Conservation (phyloP, 345 rosid genomes). For the Erysimum cheiranthoides region DNA sequence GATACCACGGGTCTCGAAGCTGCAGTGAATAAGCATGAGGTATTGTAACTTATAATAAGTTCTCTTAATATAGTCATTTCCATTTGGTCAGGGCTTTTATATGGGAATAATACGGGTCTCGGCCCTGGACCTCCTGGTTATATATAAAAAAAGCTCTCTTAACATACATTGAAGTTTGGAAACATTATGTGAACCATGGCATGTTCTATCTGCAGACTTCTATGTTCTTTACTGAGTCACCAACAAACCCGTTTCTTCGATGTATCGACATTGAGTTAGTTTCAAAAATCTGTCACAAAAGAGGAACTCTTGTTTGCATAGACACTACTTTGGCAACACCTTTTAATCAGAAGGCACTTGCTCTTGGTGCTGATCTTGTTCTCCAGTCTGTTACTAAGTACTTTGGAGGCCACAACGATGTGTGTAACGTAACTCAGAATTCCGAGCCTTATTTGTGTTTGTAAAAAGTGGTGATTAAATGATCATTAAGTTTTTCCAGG, state of each 20-base stretch:
- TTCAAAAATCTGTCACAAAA: constrained; percentile 76
- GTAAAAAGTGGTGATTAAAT: not conserved
- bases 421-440: constrained; percentile 50
- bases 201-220: constrained; percentile 57
- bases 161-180: not conserved
- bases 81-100: no score
- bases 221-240: constrained; percentile 89
- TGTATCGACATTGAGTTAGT: constrained; percentile 85
- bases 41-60: constrained; percentile 32
- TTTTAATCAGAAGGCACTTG: constrained; percentile 84
- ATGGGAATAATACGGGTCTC: no score
- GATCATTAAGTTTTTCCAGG: not conserved
- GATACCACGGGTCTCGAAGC: constrained; percentile 66
- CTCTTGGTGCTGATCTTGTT: constrained; percentile 91
- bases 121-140: no score
- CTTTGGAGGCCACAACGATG: constrained; percentile 94
- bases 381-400: constrained; percentile 88
- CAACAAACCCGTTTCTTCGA: constrained; percentile 87
- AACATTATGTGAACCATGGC: not conserved
- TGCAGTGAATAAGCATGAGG: constrained; percentile 66
- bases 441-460: not conserved
- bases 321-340: constrained; percentile 88
- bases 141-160: not conserved
- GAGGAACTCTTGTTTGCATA: constrained; percentile 83
- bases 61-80: not conserved